Evolutionary conservation across 768 basidiomycete genomes (phyloP), one percentile per base, ranked within the genome.

Genomic region (Lyophyllum atratum): DNA sequence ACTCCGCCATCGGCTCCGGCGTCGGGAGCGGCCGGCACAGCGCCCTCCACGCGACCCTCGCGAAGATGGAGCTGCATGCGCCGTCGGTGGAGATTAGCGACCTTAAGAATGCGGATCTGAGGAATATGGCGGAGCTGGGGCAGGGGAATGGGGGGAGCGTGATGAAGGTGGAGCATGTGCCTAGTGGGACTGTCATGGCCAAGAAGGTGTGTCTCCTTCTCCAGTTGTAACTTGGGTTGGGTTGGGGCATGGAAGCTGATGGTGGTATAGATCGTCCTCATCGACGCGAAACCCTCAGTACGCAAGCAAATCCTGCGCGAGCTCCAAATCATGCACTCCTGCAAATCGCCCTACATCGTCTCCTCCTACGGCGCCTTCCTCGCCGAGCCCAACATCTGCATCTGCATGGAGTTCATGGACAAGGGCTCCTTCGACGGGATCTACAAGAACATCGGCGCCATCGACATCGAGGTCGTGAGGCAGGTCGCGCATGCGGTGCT

Each of bases 301-400:
- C 83, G 95, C 57, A 99, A 98, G 70, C 97, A 99, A 74, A 98
- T 98, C 65, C 80, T 98, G 25, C 89, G 97, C 49, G 97, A 99
- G 70, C 78, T 99, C 64, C 95, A 98, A 66, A 98, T 99, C 76
- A 95, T 98, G 95, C 93, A 97, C 70, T 91, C 95, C 70, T 98
- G 96, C 73, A 82, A 89, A 61, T 95, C 93, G 4, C 83, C 82
- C 49, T 92, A 93, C 71, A 99, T 99, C 70, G 90, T 99, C 65
- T 95, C 92, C 0, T 98, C 98, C 75, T 95, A 90, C 68, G 96
- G 97, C 60, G 97, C 96, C 42, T 99, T 94, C 76, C 79, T 98
- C 31, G 86, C 90, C 2, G 97, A 99, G 72, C 95, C 96, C 8
- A 98, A 98, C 67, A 96, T 99, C 68, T 97, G 96, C 72, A 95